phyloP scores from a whole-genome alignment of 495 filamentous ascomycete genomes.

The Hypoxylon fragiforme region DNA sequence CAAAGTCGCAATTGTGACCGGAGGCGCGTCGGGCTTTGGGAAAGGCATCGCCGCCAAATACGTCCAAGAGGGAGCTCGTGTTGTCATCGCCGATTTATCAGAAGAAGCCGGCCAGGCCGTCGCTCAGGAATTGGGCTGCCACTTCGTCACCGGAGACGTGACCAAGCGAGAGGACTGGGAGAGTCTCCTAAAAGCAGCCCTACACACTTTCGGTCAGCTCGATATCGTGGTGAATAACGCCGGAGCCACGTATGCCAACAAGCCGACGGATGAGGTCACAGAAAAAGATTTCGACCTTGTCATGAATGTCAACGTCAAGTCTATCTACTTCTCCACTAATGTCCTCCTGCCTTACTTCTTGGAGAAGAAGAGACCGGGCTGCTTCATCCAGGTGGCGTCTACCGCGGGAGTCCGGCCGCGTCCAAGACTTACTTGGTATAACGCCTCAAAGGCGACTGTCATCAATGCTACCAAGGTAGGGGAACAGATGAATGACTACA shows the following conservation, averaged over 20 bases:
- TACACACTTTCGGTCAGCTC: constrained; percentile 54
- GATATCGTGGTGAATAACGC: constrained; percentile 72
- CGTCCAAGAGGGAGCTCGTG: constrained; percentile 59
- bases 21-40: constrained; percentile 64
- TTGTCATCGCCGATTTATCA: constrained; percentile 64
- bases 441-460: constrained; percentile 68
- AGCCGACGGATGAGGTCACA: constrained; percentile 62
- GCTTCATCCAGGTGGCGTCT: constrained; percentile 68
- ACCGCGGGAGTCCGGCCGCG: constrained; percentile 65
- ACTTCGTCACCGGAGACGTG: constrained; percentile 56
- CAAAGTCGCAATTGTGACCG: constrained; percentile 56
- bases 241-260: constrained; percentile 70
- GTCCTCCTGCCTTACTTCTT: constrained; percentile 58
- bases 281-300: constrained; percentile 68
- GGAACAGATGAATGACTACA: background rate
- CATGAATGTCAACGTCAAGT: constrained; percentile 69
- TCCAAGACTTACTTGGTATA: constrained; percentile 73
- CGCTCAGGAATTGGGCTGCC: constrained; percentile 41
- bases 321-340: constrained; percentile 59
- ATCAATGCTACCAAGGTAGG: constrained; percentile 57
- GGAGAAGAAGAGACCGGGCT: constrained; percentile 60
- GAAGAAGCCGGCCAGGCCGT: constrained; percentile 51
- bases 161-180: constrained; percentile 56
- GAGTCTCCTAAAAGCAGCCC: constrained; percentile 47
- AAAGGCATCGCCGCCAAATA: constrained; percentile 60